A percentile compares a stretch with the other conserved stretches of the same genome.
Evolutionary conservation across 208 protist species (phyloP).

Genomic region (Vickermania ingenoplastis): DNA sequence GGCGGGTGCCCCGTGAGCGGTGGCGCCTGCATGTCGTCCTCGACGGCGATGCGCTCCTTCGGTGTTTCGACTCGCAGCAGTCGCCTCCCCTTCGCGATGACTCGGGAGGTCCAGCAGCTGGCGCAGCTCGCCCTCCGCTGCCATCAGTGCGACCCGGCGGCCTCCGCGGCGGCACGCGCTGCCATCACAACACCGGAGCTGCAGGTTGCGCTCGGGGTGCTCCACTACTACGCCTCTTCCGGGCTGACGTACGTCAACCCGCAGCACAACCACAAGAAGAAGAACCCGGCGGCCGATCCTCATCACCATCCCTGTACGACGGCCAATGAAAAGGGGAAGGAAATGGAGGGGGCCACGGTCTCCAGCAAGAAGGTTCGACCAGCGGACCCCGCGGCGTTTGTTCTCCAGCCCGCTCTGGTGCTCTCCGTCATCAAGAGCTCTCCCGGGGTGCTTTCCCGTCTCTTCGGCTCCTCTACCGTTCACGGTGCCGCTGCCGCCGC

Average conservation of each 20-base stretch:
- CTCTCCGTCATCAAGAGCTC: neutral
- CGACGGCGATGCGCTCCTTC: no score
- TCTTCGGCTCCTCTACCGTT: constrained; percentile 41
- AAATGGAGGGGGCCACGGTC: no score
- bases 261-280: no score
- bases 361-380: neutral
- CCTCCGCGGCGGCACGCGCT: constrained; percentile 26
- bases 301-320: neutral
- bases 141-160: constrained; percentile 24
- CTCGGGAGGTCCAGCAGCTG: neutral
- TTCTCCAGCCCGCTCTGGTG: neutral
- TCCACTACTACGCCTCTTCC: no score
- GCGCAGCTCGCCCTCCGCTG: constrained; percentile 24
- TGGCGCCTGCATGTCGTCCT: no score
- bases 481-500: constrained; percentile 25
- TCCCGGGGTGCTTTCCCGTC: constrained; percentile 32
- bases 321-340: no score
- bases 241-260: no score
- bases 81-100: neutral
- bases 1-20: no score
- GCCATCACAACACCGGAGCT: constrained; percentile 8
- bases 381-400: neutral
- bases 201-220: neutral
- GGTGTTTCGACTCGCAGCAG: no score
- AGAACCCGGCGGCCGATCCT: neutral